phyloP scores from a whole-genome alignment of 1,139 yeast genomes.

The Diutina mesorugosa region DNA sequence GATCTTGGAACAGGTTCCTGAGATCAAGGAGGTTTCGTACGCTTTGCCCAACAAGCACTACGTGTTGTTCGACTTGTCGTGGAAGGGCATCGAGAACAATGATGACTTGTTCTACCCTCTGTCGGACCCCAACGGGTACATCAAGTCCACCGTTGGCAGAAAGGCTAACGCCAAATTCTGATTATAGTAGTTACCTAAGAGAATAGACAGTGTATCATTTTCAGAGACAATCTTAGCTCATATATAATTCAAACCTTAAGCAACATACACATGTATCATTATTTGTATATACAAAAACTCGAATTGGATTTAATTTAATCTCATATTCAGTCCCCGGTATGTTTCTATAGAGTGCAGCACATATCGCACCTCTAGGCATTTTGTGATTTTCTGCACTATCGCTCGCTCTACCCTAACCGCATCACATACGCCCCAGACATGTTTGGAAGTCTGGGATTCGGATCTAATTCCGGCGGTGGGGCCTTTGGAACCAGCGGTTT shows the following conservation, averaged over 20 bases:
- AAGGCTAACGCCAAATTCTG: constrained; percentile 24
- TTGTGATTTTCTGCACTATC: background rate
- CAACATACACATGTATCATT: too few relatives aligned
- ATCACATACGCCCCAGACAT: background rate
- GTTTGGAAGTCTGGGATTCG: constrained; percentile 4
- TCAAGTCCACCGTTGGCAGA: constrained; percentile 76
- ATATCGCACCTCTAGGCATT: background rate
- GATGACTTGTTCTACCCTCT: constrained; percentile 81
- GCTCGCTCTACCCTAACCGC: background rate
- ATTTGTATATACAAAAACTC: too few relatives aligned
- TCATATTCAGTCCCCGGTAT: background rate
- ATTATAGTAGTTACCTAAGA: too few relatives aligned
- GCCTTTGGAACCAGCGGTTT: constrained; percentile 9
- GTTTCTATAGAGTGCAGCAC: background rate
- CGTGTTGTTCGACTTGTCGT: constrained; percentile 62
- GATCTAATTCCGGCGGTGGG: constrained; percentile 1
- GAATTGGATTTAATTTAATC: too few relatives aligned
- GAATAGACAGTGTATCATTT: too few relatives aligned
- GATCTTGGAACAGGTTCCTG: constrained; percentile 46
- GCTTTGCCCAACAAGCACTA: constrained; percentile 85
- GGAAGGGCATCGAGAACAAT: constrained; percentile 76
- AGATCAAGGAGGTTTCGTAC: constrained; percentile 54
- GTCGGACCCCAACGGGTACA: constrained; percentile 85
- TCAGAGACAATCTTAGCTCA: too few relatives aligned
- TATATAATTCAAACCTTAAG: too few relatives aligned